Conservation (phyloP, 192 early-diverging fungal genomes). For the Gaertneriomyces semiglobifer region DNA sequence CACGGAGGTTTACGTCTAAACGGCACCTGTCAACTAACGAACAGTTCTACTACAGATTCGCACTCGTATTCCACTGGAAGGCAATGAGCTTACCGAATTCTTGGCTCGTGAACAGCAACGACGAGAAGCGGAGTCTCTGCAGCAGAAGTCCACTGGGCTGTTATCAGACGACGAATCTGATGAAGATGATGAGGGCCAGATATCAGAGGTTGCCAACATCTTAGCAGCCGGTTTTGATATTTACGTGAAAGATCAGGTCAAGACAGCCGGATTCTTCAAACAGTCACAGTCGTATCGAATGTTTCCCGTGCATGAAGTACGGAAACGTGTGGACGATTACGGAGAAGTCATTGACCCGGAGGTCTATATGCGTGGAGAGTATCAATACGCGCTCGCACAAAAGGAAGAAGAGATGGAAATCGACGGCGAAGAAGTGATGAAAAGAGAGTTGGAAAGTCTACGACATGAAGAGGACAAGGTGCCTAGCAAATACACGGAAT, state of each 20-base stretch:
- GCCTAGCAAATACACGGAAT: conserved; percentile 77
- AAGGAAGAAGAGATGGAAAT: conserved; percentile 36
- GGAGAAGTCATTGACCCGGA: conserved; percentile 74
- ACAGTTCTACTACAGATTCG: too few species aligned
- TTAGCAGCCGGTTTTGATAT: conserved; percentile 68
- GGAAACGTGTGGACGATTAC: conserved; percentile 89
- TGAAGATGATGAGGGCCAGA: conserved; percentile 60
- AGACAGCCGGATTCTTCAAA: conserved; percentile 73
- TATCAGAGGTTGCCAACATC: conserved; percentile 45
- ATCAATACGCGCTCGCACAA: conserved; percentile 33
- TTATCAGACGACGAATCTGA: conserved; percentile 64
- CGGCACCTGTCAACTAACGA: too few species aligned
- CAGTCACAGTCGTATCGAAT: conserved; percentile 69
- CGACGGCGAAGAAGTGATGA: background rate
- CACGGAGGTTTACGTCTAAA: too few species aligned
- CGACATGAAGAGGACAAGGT: conserved; percentile 50
- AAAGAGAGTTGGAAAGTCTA: conserved; percentile 48
- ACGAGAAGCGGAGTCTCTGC: conserved; percentile 59
- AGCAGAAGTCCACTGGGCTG: conserved; percentile 55
- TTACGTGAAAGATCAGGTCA: conserved; percentile 74
- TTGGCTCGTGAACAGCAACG: conserved; percentile 58
- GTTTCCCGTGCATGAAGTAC: conserved; percentile 84
- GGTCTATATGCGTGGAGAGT: conserved; percentile 32
- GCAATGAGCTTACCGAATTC: conserved; percentile 75
- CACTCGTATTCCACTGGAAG: conserved; percentile 69